Conservation (phyloP, 108 stramenopile species). For the Thalassiosira profunda region DNA sequence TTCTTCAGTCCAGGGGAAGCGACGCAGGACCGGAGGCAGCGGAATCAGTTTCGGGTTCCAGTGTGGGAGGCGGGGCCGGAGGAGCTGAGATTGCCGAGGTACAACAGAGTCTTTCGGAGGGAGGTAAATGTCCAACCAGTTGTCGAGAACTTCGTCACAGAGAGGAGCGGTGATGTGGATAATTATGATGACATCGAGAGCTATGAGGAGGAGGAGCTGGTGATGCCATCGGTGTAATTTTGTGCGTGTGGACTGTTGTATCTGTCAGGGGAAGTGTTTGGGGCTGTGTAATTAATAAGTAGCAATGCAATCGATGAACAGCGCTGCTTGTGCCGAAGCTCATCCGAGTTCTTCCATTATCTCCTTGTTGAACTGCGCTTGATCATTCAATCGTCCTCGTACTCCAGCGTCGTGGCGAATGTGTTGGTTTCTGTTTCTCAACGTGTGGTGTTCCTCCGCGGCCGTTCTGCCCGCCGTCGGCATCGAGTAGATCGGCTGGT, state of each 20-base stretch:
- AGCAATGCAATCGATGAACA: too few species aligned
- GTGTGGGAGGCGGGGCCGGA: constrained; percentile 63
- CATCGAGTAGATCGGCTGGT: constrained; percentile 11
- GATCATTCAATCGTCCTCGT: constrained; percentile 1
- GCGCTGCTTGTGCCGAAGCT: too few species aligned
- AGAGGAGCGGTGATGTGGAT: too few species aligned
- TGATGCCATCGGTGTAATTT: too few species aligned
- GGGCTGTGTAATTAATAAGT: too few species aligned
- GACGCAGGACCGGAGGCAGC: not conserved
- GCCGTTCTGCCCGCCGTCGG: not conserved
- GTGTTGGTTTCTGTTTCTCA: constrained; percentile 1
- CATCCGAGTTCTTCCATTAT: constrained; percentile 34
- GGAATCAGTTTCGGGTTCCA: not conserved
- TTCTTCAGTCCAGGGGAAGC: constrained; percentile 24
- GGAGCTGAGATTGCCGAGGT: constrained; percentile 58
- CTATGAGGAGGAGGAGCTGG: too few species aligned
- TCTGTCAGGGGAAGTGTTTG: too few species aligned
- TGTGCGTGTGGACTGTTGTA: too few species aligned
- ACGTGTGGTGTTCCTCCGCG: not conserved
- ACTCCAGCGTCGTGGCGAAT: constrained; percentile 4
- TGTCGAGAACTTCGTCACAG: too few species aligned
- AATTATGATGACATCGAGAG: too few species aligned
- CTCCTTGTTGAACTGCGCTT: too few species aligned
- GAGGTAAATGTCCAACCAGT: too few species aligned
- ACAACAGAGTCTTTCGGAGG: constrained; percentile 14